Evolutionary conservation across 257 asterid genomes (phyloP), one percentile per base, ranked within the genome.

Genomic region (Jasminum sambac): DNA sequence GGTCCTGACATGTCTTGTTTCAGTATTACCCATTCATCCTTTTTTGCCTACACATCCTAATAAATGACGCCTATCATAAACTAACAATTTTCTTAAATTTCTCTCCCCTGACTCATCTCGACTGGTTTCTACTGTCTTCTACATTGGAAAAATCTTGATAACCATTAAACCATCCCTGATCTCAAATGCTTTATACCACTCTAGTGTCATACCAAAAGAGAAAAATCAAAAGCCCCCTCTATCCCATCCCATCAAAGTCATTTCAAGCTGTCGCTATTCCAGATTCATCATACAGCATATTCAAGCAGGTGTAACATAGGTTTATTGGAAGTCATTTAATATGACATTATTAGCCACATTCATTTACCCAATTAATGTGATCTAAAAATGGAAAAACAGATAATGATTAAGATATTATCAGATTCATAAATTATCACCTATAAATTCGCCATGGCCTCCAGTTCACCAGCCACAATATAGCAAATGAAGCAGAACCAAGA

Each of bases 401-500:
- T 17, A 21, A 21, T 52, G 30, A 52, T 19, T 19, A n/a, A n/a
- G 44, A 57, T 40, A 19, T 5, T 23, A 23, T 39, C 44, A 40
- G 6, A 17, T 17, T 2, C 67, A 16, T 9, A 55, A 42, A 24
- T 40, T 1, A 57, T 77, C 66, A 89, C 98, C 99, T 95, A 62
- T 89, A 95, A 76, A 91, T 88, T 58, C 99, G 97, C 99, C 99
- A 95, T 5, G 99, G 99, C 73, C 99, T 82, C 99, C 99, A 95
- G 83, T 91, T 95, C 66, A 95, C 99, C 74, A 87, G 89, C 99
- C 99, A 95, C 61, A 91, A 97, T 80, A 95, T 78, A 68, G 76
- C 89, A 72, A 91, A 95, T 71, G 99, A 90, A 76, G 94, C 96
- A 23, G 89, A 81, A 70, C 91, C 84, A 26, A 95, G 83, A 80